These are phyloP conservation scores for Bisporella sp. DNA, from an alignment of 2,329 filamentous ascomycete genomes.

Conservation along the genomic window DNA sequence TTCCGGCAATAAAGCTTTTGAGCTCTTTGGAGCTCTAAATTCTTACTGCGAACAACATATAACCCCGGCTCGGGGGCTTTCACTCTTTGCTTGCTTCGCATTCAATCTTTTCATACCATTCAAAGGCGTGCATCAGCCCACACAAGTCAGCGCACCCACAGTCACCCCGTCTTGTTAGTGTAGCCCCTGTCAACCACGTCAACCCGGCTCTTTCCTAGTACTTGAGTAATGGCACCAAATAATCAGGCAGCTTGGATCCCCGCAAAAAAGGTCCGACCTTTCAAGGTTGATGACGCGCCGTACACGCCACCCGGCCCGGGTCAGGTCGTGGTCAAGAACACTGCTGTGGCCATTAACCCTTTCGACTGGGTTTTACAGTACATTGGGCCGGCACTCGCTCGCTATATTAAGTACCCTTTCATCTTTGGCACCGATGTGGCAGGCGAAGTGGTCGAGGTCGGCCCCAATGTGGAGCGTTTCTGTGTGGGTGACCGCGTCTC, in stretches of 20 bases:
- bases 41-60: too few relatives aligned
- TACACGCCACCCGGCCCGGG: conserved; percentile 28
- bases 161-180: too few relatives aligned
- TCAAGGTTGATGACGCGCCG: conserved; percentile 28
- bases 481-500: conserved; percentile 21
- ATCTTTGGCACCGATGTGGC: conserved; percentile 9
- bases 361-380: conserved; percentile 27
- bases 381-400: background rate
- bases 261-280: conserved; percentile 6
- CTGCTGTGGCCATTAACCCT: conserved; percentile 34
- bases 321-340: conserved; percentile 33
- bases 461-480: conserved; percentile 5
- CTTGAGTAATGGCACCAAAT: too few relatives aligned
- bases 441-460: conserved; percentile 10
- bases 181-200: too few relatives aligned
- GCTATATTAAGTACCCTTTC: conserved; percentile 11
- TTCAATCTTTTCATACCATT: too few relatives aligned
- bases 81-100: too few relatives aligned
- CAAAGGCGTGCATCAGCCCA: too few relatives aligned
- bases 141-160: too few relatives aligned
- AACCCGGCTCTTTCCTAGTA: too few relatives aligned
- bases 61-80: too few relatives aligned
- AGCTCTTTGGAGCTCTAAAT: too few relatives aligned
- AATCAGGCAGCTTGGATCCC: background rate
- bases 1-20: too few relatives aligned